Evolutionary conservation across 1,139 yeast species (phyloP).

Genomic region (Diutina ranongensis): DNA sequence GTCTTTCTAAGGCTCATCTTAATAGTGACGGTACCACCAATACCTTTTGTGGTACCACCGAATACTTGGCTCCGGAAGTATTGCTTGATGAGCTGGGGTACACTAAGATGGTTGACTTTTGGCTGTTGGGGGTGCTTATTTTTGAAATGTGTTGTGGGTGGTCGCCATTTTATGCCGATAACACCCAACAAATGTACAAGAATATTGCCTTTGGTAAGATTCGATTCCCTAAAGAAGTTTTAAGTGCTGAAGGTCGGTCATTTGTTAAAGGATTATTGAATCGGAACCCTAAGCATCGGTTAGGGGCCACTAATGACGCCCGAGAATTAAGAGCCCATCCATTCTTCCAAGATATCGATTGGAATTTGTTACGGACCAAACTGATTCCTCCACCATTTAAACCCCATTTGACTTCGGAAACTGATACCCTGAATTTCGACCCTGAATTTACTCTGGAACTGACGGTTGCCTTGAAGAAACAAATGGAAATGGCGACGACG

Average conservation of each 20-base stretch:
- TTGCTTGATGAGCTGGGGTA: conserved; percentile 74
- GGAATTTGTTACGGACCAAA: conserved; percentile 69
- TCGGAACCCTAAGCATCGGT: conserved; percentile 88
- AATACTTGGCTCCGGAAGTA: conserved; percentile 75
- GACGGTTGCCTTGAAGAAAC: conserved; percentile 61
- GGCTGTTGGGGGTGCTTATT: conserved; percentile 74
- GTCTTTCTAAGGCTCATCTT: conserved; percentile 85
- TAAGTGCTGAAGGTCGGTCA: conserved; percentile 84
- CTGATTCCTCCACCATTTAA: conserved; percentile 96
- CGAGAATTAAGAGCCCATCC: conserved; percentile 85
- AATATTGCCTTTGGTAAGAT: conserved; percentile 97
- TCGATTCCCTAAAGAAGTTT: conserved; percentile 88
- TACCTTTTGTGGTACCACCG: conserved; percentile 97
- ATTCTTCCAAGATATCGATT: conserved; percentile 81
- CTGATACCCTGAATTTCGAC: conserved; percentile 92
- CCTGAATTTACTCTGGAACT: conserved; percentile 94
- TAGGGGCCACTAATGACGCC: conserved; percentile 88
- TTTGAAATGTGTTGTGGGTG: conserved; percentile 96
- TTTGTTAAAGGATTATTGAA: conserved; percentile 90
- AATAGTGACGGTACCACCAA: conserved; percentile 85
- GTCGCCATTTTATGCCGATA: conserved; percentile 98
- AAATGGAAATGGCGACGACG: conserved; percentile 51
- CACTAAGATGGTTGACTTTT: conserved; percentile 79
- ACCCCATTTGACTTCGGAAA: conserved; percentile 82
- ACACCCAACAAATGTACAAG: conserved; percentile 96